Evolutionary conservation across 805 yeast genomes (phyloP).

Genomic region (Yarrowia sp.): DNA sequence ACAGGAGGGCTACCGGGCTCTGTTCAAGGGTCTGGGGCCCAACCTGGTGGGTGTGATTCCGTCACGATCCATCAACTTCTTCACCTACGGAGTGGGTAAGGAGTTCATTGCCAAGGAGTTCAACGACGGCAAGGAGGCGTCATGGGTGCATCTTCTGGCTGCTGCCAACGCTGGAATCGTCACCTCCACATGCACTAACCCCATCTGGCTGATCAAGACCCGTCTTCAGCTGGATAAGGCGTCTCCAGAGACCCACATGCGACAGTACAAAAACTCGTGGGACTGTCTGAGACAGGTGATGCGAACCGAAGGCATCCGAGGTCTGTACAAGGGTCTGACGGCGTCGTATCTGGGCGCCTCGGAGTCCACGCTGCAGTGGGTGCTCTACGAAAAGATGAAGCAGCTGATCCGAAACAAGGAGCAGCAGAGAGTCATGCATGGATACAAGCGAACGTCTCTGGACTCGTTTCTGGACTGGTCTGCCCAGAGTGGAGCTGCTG

Average conservation of each 20-base stretch:
- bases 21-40: slow-evolving; percentile 95
- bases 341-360: slow-evolving; percentile 93
- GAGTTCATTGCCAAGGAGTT: slow-evolving; percentile 63
- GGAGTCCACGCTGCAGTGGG: slow-evolving; percentile 95
- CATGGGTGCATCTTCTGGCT: slow-evolving; percentile 79
- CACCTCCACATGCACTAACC: slow-evolving; percentile 94
- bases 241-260: slow-evolving; percentile 33
- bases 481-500: slow-evolving; percentile 96
- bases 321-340: slow-evolving; percentile 85
- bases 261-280: slow-evolving; percentile 73
- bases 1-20: slow-evolving; percentile 77
- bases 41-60: slow-evolving; percentile 97
- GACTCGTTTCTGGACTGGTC: slow-evolving; percentile 84
- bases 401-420: slow-evolving; percentile 54
- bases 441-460: slow-evolving; percentile 41
- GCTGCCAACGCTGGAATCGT: slow-evolving; percentile 92
- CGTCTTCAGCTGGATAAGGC: slow-evolving; percentile 82
- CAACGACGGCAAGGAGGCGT: slow-evolving; percentile 71
- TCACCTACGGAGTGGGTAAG: slow-evolving; percentile 93
- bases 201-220: slow-evolving; percentile 96
- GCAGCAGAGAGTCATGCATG: slow-evolving; percentile 41
- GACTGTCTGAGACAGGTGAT: slow-evolving; percentile 75
- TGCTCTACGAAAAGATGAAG: slow-evolving; percentile 93
- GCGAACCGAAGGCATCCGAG: slow-evolving; percentile 70
- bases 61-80: slow-evolving; percentile 93